phyloP scores from a whole-genome alignment of 1,139 yeast genomes.

The Saccharomyces hybrid region DNA sequence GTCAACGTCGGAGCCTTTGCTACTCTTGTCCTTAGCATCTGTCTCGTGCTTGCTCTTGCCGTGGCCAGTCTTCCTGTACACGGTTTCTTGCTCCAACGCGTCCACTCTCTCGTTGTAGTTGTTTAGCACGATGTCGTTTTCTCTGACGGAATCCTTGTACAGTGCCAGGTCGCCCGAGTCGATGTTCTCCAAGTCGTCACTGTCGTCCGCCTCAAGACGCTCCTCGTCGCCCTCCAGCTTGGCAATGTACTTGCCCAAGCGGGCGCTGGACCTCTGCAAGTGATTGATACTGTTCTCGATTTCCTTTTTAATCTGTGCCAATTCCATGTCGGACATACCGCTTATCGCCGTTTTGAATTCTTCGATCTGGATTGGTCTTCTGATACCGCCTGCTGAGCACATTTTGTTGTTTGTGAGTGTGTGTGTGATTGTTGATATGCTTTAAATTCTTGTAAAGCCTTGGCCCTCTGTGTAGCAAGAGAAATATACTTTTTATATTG shows the following conservation, averaged over 20 bases:
- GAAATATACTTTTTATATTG: background rate
- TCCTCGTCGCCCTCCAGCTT: slow-evolving; percentile 23
- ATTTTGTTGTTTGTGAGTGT: background rate
- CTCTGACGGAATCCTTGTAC: slow-evolving; percentile 33
- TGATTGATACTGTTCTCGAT: slow-evolving; percentile 32
- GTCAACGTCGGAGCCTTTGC: slow-evolving; percentile 3
- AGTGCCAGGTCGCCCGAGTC: slow-evolving; percentile 29
- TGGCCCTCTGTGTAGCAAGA: background rate
- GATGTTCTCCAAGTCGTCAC: slow-evolving; percentile 23
- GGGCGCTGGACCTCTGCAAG: slow-evolving; percentile 32
- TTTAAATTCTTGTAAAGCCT: background rate
- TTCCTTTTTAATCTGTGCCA: slow-evolving; percentile 25
- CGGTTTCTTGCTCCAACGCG: slow-evolving; percentile 30
- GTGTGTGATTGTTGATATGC: background rate
- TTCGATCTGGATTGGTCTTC: slow-evolving; percentile 34
- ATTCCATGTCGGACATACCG: slow-evolving; percentile 31
- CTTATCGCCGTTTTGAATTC: slow-evolving; percentile 35
- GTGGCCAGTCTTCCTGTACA: slow-evolving; percentile 12
- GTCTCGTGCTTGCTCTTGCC: slow-evolving; percentile 3
- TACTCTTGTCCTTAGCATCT: slow-evolving; percentile 1
- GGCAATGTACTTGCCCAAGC: slow-evolving; percentile 29
- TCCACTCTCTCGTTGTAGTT: slow-evolving; percentile 34
- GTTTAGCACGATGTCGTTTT: slow-evolving; percentile 32
- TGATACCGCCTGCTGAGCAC: slow-evolving; percentile 21
- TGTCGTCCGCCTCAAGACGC: slow-evolving; percentile 20